phyloP scores from a whole-genome alignment of 164 flowering plant genomes.

The Cinnamomum micranthum region DNA sequence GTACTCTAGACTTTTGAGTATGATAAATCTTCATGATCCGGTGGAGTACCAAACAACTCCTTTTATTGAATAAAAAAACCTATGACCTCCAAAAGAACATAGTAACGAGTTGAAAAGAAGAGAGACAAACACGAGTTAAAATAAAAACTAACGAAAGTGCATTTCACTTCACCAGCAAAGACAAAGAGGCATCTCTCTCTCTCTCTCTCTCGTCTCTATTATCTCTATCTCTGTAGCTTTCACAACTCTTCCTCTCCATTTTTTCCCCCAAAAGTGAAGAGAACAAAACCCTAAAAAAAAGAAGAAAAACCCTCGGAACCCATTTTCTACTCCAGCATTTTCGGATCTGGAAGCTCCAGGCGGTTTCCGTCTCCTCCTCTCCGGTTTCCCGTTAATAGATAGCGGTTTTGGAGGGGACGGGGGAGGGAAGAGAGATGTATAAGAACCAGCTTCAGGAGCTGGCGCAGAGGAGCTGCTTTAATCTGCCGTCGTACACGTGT shows the following conservation, averaged over 20 bases:
- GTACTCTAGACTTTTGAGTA: no score
- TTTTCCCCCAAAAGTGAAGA: no score
- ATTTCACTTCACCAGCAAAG: background rate
- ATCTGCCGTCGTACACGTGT: constrained; percentile 84
- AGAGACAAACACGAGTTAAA: background rate
- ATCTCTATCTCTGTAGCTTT: background rate
- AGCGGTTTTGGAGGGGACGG: constrained; percentile 7
- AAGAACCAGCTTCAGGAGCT: constrained; percentile 99
- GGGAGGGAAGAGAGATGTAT: constrained; percentile 50
- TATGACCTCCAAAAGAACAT: no score
- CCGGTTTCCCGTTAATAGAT: background rate
- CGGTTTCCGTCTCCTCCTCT: background rate
- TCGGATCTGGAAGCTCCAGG: constrained; percentile 3
- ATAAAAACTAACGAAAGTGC: background rate
- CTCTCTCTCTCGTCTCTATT: no score
- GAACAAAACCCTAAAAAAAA: no score
- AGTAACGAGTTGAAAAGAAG: background rate
- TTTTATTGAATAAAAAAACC: no score
- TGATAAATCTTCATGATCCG: no score
- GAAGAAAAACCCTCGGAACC: background rate
- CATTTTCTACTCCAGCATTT: constrained; percentile 6
- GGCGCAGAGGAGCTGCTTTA: constrained; percentile 99
- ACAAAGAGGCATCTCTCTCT: background rate
- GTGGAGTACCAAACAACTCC: no score
- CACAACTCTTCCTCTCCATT: background rate